Base-by-base conservation (phyloP, 1,284 basidiomycete genomes). In the Moesziomyces sp. region DNA sequence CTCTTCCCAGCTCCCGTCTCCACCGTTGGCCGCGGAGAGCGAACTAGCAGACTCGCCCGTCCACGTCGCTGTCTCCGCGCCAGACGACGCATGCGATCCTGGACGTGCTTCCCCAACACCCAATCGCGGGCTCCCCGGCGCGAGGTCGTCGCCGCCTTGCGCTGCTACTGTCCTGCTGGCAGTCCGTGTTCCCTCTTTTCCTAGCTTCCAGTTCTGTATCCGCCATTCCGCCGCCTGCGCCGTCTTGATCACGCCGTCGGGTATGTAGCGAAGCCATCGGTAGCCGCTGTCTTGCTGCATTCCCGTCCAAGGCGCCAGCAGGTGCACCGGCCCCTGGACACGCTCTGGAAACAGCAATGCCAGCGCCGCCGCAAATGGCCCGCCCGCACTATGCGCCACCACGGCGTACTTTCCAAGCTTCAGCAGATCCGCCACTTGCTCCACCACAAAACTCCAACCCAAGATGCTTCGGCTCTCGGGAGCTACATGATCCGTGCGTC, bases 191-290 rank as follows among this genome's bases (percentile, higher is more conserved):
- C 42, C 63, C 38, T 64, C 65, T 79, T 97, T 97, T 66, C 94
- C 94, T 24, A 98, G 88, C 89, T 93, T 93, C 93, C 94, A 98
- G 0, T 92, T 91, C 82, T 97, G 93, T 52, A 98, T 87, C 84
- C 91, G 93, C 94, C 94, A 98, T 80, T 99, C 96, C 0, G 96
- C 96, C 4, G 93, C 93, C 81, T 97, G 94, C 0, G 95, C 96
- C 0, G 94, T 95, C 86, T 92, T 94, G 77, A 99, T 88, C 45
- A 99, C 89, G 21, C 92, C 91, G 68, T 93, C 94, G 0, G 96
- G 96, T 1, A 99, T 91, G 83, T 95, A 98, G 83, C 94, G 96
- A 62, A 99, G 87, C 94, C 94, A 97, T 82, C 92, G 94, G 86
- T 97, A 98, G 19, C 94, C 91, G 77, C 88, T 91, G 83, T 95